These are phyloP conservation scores for Rhododendron mucronatum DNA, from an alignment of 148 eudicot genomes.

Conservation along the genomic window DNA sequence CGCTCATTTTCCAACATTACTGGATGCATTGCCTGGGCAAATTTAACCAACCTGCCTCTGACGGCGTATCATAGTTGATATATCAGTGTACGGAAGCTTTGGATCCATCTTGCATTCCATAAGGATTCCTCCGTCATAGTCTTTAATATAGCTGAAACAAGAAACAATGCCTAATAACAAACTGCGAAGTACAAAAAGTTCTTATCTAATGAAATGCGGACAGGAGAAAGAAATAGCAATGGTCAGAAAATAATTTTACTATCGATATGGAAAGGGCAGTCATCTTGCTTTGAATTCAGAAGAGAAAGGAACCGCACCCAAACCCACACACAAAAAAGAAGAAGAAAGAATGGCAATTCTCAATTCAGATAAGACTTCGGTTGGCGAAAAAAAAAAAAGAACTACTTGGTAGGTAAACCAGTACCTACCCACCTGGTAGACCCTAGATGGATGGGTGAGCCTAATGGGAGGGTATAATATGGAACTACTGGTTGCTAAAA, in stretches of 20 bases:
- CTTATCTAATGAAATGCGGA: not conserved
- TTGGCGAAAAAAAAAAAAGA: not conserved
- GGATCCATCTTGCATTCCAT: conserved; percentile 99
- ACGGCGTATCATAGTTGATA: conserved; percentile 86
- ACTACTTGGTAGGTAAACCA: not conserved
- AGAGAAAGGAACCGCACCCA: not conserved
- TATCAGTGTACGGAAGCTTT: conserved; percentile 95
- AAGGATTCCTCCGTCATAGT: conserved; percentile 96
- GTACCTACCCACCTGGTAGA: not conserved
- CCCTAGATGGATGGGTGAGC: not conserved
- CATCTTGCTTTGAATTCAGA: not conserved
- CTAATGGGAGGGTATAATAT: not conserved
- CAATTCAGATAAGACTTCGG: not conserved
- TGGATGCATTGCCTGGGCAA: not conserved
- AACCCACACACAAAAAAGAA: too few species aligned
- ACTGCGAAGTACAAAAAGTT: not conserved
- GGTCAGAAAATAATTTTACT: not conserved
- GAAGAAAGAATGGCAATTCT: too few species aligned
- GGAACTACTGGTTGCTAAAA: not conserved
- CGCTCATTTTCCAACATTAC: not conserved
- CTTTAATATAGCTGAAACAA: conserved; percentile 76
- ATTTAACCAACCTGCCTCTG: conserved; percentile 71
- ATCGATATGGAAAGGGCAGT: not conserved
- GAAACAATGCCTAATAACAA: not conserved
- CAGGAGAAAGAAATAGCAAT: not conserved